Conservation (phyloP, 768 basidiomycete species). For the Mrakia frigida region DNA sequence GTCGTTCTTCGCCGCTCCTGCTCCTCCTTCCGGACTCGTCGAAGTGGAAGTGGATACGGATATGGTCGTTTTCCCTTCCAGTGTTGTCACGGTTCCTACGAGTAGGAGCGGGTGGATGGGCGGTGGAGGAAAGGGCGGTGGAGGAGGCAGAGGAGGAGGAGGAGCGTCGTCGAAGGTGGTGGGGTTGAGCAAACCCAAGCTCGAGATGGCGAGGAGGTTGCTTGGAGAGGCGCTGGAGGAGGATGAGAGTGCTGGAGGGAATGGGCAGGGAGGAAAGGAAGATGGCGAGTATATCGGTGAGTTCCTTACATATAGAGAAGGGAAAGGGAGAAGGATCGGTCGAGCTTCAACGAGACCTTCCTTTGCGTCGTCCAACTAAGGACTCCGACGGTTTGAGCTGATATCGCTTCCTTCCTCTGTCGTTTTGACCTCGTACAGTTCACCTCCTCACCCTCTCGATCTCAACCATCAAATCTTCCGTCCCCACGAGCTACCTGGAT, state of each 20-base stretch:
- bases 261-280: background rate
- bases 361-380: background rate
- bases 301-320: background rate
- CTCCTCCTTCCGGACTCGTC: background rate
- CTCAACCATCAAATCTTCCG: constrained; percentile 7
- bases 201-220: constrained; percentile 7
- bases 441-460: constrained; percentile 3
- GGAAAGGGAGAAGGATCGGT: background rate
- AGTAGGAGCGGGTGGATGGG: background rate
- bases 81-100: too few relatives aligned
- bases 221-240: constrained; percentile 1
- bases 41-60: background rate
- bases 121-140: background rate
- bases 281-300: background rate
- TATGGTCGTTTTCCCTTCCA: background rate
- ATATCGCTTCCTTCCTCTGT: background rate
- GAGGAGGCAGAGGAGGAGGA: background rate
- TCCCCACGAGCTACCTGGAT: background rate
- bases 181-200: background rate
- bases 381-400: background rate
- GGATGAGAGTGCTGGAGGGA: background rate
- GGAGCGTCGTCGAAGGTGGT: background rate
- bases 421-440: background rate
- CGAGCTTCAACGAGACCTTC: background rate
- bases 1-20: background rate